A percentile compares a stretch with the other conserved stretches of the same genome.
These are phyloP conservation scores for Lepiota brunneoincarnata DNA, from an alignment of 768 basidiomycete species.

Conservation along the genomic window DNA sequence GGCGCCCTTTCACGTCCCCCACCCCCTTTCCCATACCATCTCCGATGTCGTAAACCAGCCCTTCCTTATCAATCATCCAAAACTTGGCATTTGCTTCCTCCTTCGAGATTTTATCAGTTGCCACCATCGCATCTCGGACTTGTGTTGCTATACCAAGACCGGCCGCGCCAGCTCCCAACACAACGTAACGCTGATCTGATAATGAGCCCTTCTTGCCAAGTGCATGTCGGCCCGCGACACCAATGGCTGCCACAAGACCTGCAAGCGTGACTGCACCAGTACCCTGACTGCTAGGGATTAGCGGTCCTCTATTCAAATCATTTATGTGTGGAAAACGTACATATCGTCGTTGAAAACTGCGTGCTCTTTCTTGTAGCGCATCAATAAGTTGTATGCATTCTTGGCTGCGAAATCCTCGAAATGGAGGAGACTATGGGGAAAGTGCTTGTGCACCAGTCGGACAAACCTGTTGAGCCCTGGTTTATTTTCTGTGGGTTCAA, in stretches of 20 bases:
- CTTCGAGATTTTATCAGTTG: constrained; percentile 45
- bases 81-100: constrained; percentile 65
- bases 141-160: constrained; percentile 80
- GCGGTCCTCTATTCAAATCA: neutral
- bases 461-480: constrained; percentile 52
- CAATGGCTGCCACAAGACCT: constrained; percentile 63
- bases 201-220: constrained; percentile 36
- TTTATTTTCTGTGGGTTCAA: neutral
- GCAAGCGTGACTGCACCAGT: constrained; percentile 77
- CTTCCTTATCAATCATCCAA: constrained; percentile 66
- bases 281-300: constrained; percentile 48
- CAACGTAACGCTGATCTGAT: constrained; percentile 70
- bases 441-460: constrained; percentile 70
- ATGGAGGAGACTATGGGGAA: constrained; percentile 65
- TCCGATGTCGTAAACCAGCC: constrained; percentile 27
- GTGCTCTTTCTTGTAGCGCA: constrained; percentile 60
- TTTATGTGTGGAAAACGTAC: constrained; percentile 29
- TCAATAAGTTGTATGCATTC: constrained; percentile 69
- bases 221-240: constrained; percentile 48
- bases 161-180: constrained; percentile 81
- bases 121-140: constrained; percentile 71
- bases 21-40: constrained; percentile 11
- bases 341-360: constrained; percentile 86
- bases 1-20: constrained; percentile 36
- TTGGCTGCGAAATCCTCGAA: constrained; percentile 85